Evolutionary conservation across 106 monocot species (phyloP), one percentile per base, ranked within the genome.

Genomic region (Dioscorea dumetorum): DNA sequence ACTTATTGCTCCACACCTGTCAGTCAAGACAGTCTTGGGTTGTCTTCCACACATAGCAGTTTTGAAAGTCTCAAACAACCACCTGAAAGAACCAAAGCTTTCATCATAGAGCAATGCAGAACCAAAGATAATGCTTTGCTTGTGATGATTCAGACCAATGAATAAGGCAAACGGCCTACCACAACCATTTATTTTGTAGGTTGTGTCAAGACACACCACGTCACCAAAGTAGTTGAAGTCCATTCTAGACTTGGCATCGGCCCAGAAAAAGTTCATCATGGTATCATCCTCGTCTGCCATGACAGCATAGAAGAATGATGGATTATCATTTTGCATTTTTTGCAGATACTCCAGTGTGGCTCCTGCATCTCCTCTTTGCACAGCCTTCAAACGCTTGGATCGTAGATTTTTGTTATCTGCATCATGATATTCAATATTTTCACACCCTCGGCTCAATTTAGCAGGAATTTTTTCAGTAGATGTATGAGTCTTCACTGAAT

Each of bases 61-160:
- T 67, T 69, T 79, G 56, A 91, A 91, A 58, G 79, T 82, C 13
- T 87, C 87, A 74, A 91, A 82, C 62, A 91, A 69, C 82, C 91
- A 91, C 68, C 69, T 77, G 35, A 82, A 87, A 41, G 82, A 79
- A 28, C 74, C 70, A 41, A 31, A 35, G 18, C 74, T 79, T 60
- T 87, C 81, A 77, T 87, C 91, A 80, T 84, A 87, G 34, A 91
- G 33, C 51, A 91, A 67, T 23, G 76, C 81, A 50, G 87, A 69
- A 57, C 81, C 91, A 82, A 91, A 91, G n/a, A 87, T 65, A 23
- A 82, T 50, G 33, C 67, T 67, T 59, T 91, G 87, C 48, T 82
- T 87, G 52, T 91, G 91, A 67, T 91, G 84, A 60, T 91, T 91
- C 51, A 91, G 24, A 62, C 87, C 91, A 54, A 69, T 74, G 57